Conservation (phyloP, 169 alveolate species). For the Cryptosporidium viatorum region DNA sequence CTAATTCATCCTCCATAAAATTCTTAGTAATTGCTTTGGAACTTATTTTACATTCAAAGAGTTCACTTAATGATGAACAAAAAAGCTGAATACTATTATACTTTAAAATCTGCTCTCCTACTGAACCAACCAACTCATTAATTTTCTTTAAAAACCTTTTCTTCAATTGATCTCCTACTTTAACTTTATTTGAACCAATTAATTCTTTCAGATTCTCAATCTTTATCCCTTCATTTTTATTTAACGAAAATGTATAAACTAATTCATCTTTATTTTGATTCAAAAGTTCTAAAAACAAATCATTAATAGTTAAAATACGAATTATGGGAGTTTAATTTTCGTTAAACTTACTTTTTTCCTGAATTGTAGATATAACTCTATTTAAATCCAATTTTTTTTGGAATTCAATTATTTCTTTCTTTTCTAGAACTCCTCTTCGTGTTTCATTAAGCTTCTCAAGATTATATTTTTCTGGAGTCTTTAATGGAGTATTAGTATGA, state of each 20-base stretch:
- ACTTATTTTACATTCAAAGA: conserved; percentile 32
- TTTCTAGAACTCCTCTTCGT: background rate
- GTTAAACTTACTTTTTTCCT: background rate
- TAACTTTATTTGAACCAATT: background rate
- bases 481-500: too few species aligned
- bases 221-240: background rate
- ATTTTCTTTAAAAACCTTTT: background rate
- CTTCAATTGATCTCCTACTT: background rate
- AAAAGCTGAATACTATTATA: conserved; percentile 43
- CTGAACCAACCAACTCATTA: background rate
- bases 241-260: background rate
- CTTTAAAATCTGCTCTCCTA: conserved; percentile 8
- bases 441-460: background rate
- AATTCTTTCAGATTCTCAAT: background rate
- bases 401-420: background rate
- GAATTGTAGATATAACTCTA: background rate
- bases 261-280: background rate
- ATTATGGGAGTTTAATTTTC: too few species aligned
- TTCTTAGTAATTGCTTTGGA: background rate
- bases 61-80: conserved; percentile 10
- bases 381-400: background rate
- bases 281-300: background rate
- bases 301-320: too few species aligned
- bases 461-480: too few species aligned
- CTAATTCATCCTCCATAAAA: background rate